phyloP scores from a whole-genome alignment of 352 stramenopile species.

The Globisporangium middletonii region DNA sequence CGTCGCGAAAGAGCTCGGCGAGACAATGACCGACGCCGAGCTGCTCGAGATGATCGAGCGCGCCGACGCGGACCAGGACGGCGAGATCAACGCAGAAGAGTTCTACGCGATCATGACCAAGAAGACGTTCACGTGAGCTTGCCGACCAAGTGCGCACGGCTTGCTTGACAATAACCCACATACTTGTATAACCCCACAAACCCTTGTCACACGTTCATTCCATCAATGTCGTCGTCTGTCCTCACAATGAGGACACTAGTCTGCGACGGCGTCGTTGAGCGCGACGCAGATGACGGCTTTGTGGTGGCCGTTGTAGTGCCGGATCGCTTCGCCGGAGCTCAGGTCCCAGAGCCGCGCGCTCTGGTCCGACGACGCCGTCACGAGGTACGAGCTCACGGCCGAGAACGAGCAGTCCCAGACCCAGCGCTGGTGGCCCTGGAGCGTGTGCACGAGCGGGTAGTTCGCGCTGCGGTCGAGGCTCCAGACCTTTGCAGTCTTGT shows the following conservation, averaged over 20 bases:
- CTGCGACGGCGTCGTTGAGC: conserved; percentile 77
- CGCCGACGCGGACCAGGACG: conserved; percentile 93
- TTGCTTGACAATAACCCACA: background rate
- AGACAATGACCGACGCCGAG: conserved; percentile 99
- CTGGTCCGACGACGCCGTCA: conserved; percentile 95
- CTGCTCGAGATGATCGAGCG: conserved; percentile 99
- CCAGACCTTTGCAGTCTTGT: conserved; percentile 93
- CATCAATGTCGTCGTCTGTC: background rate
- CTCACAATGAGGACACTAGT: conserved; percentile 17
- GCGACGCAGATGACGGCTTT: conserved; percentile 88
- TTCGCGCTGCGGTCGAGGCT: conserved; percentile 32
- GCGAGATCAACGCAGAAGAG: conserved; percentile 96
- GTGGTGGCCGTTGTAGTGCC: conserved; percentile 87
- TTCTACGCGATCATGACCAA: conserved; percentile 99
- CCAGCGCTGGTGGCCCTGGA: conserved; percentile 92
- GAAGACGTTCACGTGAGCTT: conserved; percentile 76
- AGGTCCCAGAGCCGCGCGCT: conserved; percentile 97
- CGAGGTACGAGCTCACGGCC: conserved; percentile 96
- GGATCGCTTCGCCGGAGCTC: conserved; percentile 78
- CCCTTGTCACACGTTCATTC: background rate
- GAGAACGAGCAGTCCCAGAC: conserved; percentile 98
- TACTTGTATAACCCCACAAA: background rate
- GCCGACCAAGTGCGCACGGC: too few relatives aligned
- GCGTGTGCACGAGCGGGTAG: conserved; percentile 62
- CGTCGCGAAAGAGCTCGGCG: conserved; percentile 97